These are phyloP conservation scores for Ustilago xerochloae DNA, from an alignment of 1,284 basidiomycete genomes.

Conservation along the genomic window DNA sequence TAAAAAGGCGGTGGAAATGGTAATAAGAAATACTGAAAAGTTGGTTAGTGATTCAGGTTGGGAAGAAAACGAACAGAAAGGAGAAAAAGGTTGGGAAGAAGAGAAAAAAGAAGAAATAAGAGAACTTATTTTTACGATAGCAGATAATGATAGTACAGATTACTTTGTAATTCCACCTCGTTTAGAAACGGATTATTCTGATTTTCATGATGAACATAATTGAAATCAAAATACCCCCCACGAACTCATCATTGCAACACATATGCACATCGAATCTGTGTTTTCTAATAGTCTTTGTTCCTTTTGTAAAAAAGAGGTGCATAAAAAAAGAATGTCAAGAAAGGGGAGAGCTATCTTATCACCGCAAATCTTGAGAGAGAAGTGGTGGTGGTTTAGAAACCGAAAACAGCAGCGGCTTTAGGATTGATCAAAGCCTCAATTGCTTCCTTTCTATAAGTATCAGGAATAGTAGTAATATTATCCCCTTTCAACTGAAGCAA, in stretches of 20 bases:
- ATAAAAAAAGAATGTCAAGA: too few species aligned
- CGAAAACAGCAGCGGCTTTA: constrained; percentile 22
- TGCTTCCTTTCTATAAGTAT: constrained; percentile 41
- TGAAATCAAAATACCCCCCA: neutral
- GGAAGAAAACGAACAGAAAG: neutral
- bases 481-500: constrained; percentile 43
- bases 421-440: constrained; percentile 33
- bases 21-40: neutral
- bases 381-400: too few species aligned
- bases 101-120: constrained; percentile 1
- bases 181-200: constrained; percentile 49
- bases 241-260: neutral
- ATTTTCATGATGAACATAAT: constrained; percentile 38
- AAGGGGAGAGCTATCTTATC: too few species aligned
- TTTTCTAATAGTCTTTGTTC: too few species aligned
- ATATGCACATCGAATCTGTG: too few species aligned
- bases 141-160: constrained; percentile 51
- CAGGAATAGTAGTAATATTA: constrained; percentile 31
- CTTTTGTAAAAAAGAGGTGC: too few species aligned
- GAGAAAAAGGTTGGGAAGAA: neutral
- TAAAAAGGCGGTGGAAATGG: neutral
- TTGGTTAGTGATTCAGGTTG: constrained; percentile 11
- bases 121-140: constrained; percentile 10
- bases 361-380: too few species aligned
- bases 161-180: constrained; percentile 57